Evolutionary conservation across 2,329 filamentous ascomycete species (phyloP), one percentile per base, ranked within the genome.

Genomic region (Exophiala mesophila): DNA sequence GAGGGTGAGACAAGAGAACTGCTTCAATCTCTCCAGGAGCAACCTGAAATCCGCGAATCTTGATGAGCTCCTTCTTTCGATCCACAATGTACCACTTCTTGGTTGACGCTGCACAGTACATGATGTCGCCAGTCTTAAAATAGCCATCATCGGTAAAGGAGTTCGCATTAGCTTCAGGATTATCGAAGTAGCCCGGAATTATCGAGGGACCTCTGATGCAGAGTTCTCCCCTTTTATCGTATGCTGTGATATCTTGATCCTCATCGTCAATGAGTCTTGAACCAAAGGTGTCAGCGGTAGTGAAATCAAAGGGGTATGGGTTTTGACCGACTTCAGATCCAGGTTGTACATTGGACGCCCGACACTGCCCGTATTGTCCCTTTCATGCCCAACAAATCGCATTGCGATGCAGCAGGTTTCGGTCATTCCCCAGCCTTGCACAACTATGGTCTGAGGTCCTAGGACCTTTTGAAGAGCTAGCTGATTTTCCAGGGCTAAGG

Each of bases 91-190:
- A 49, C 65, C 70, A 77, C 49, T 74, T 66, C 12, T 64, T 60
- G 8, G 40, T 95, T 85, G 52, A 81, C 67, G 3, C 74, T 73
- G 9, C 90, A 68, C 3, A 90, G 68, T 0, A 83, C 1, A 65
- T 72, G 15, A 80, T 68, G 49, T 80, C 77, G 0, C 77, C 76
- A 0, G 76, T 78, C 38, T 74, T 72, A 56, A 75, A 77, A 56
- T 68, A 78, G 0, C 74, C 72, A 0, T 76, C 72, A 0, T 47
- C 47, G 46, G 77, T 72, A 28, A 47, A 50, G 4, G 40, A 37
- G 5, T 39, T 46, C 12, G 23, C 26, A 29, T 59, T 61, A 16
- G 65, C 64, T 20, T 63, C 56, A 2, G 52, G 49, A 13, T 61
- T 63, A 26, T 61, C 59, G 44, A 61, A 63, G 55, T 70, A 70